These are phyloP conservation scores for Tulasnella calospora DNA, from an alignment of 768 basidiomycete genomes.

Conservation along the genomic window DNA sequence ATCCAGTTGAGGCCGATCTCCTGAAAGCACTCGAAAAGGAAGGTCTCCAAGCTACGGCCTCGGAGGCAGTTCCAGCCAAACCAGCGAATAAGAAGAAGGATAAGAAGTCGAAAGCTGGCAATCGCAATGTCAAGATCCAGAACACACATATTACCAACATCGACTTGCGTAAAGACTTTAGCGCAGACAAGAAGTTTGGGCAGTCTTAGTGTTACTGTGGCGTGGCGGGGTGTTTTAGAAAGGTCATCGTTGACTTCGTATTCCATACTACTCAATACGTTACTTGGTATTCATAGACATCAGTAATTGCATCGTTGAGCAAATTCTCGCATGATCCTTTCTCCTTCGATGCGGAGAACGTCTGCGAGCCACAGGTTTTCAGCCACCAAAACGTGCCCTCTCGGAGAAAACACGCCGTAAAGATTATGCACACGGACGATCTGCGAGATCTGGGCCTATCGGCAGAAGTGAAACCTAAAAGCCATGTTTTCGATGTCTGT, in stretches of 20 bases:
- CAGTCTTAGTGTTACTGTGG: not conserved
- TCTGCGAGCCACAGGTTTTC: not conserved
- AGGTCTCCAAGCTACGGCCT: constrained; percentile 73
- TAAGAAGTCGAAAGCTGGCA: constrained; percentile 64
- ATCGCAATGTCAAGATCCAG: constrained; percentile 76
- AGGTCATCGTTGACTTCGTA: not conserved
- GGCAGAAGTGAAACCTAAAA: not conserved
- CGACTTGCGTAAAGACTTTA: constrained; percentile 70
- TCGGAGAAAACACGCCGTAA: not conserved
- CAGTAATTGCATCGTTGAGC: not conserved
- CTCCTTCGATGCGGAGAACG: not conserved
- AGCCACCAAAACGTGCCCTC: not conserved
- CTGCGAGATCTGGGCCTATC: not conserved
- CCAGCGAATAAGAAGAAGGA: constrained; percentile 72
- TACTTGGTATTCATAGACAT: not conserved
- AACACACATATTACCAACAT: constrained; percentile 80
- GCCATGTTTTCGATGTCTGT: not conserved
- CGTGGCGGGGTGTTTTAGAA: not conserved
- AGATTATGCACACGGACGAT: not conserved
- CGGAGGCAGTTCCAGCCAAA: constrained; percentile 55
- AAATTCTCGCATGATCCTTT: not conserved
- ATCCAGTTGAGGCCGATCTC: constrained; percentile 81
- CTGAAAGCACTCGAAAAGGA: constrained; percentile 75
- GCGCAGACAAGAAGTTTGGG: not conserved
- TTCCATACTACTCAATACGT: not conserved